Percentiles rank a stretch among this genome's conserved stretches.
These are phyloP conservation scores for Lentinula sp. DNA, from an alignment of 768 basidiomycete species.

Conservation along the genomic window DNA sequence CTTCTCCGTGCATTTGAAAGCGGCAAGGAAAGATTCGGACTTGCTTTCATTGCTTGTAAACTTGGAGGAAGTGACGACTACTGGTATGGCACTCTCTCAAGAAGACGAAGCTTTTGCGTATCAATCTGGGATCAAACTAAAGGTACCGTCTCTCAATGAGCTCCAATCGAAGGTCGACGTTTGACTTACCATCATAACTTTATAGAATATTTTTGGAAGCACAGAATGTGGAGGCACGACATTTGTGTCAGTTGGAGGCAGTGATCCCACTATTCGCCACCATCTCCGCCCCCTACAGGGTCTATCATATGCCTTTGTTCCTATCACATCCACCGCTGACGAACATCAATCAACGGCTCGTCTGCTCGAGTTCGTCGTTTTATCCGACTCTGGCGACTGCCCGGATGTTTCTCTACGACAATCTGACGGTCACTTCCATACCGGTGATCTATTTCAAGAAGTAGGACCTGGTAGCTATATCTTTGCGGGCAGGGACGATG, in stretches of 20 bases:
- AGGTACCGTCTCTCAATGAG: slow-evolving; percentile 32
- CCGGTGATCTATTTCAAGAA: slow-evolving; percentile 77
- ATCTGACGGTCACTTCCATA: slow-evolving; percentile 69
- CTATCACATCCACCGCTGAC: slow-evolving; percentile 38
- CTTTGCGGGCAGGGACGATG: slow-evolving; percentile 70
- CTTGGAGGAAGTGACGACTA: slow-evolving; percentile 61
- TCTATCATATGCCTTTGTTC: slow-evolving; percentile 62
- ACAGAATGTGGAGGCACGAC: slow-evolving; percentile 70
- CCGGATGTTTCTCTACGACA: slow-evolving; percentile 53
- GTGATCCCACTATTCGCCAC: slow-evolving; percentile 42
- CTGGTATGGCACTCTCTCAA: slow-evolving; percentile 53
- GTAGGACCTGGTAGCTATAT: slow-evolving; percentile 49
- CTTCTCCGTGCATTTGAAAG: slow-evolving; percentile 57
- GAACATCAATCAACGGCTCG: slow-evolving; percentile 49
- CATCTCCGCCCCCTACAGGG: slow-evolving; percentile 56
- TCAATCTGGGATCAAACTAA: slow-evolving; percentile 55
- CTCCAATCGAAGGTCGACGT: neutral
- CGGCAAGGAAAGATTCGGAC: slow-evolving; percentile 52
- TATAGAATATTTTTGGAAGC: slow-evolving; percentile 73
- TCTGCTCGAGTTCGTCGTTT: slow-evolving; percentile 65
- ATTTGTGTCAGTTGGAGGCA: slow-evolving; percentile 53
- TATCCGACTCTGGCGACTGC: slow-evolving; percentile 62
- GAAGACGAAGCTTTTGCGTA: slow-evolving; percentile 74
- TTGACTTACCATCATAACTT: slow-evolving; percentile 13
- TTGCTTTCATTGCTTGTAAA: slow-evolving; percentile 48